These are phyloP conservation scores for Thuja plicata DNA, from an alignment of 83 land plant genomes.

Conservation along the genomic window DNA sequence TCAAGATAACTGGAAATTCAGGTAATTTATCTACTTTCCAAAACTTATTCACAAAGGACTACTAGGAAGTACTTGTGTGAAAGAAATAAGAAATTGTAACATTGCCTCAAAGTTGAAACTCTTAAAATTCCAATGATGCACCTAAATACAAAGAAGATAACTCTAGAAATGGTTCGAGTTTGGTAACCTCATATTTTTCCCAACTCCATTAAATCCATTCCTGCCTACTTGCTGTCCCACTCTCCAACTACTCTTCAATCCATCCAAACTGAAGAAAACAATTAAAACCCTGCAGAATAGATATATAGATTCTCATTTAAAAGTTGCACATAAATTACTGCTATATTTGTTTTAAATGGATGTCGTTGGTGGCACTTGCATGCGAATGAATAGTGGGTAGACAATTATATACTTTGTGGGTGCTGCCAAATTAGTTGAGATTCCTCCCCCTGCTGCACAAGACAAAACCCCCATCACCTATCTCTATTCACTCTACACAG, in stretches of 20 bases:
- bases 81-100: not conserved
- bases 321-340: not conserved
- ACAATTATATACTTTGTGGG: not conserved
- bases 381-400: not conserved
- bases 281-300: not conserved
- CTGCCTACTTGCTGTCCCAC: not conserved
- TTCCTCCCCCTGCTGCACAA: too few species aligned
- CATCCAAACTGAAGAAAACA: not conserved
- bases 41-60: not conserved
- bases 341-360: not conserved
- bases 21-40: too few species aligned
- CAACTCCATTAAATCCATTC: conserved; percentile 1
- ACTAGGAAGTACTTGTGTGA: not conserved
- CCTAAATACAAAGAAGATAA: not conserved
- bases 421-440: not conserved
- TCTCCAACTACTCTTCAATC: not conserved
- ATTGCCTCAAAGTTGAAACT: not conserved
- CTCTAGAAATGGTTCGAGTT: not conserved
- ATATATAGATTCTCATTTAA: not conserved
- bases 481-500: not conserved
- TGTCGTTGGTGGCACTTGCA: not conserved
- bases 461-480: too few species aligned
- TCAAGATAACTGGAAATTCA: too few species aligned
- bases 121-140: not conserved
- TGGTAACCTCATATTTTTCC: not conserved